Base-by-base conservation (phyloP, 2,329 filamentous ascomycete species). In the Tothia fuscella region DNA sequence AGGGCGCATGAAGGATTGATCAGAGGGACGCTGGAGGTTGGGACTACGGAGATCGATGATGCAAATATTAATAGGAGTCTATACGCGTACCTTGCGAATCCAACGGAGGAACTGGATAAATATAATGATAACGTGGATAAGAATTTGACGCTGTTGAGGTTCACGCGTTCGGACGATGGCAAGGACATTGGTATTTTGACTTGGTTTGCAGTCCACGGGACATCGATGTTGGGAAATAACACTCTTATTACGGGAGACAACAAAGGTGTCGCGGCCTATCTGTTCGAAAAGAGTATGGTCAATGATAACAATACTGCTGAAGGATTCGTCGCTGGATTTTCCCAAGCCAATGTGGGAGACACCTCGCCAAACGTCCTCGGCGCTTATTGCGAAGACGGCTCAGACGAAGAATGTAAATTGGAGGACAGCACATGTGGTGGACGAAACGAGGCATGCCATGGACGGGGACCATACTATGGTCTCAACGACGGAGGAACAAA, bases 191-290 rank as follows among this genome's bases (percentile, higher is more conserved):
- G 86, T 10, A 67, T 93, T 1, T 63, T 96, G 44, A 91, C 85
- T 13, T 96, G 88, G 84, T 94, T 89, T 57, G 77, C 89, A 3
- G 83, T 88, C 0, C 89, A 96, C 57, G 88, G 88, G 35, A 96
- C 89, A 0, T 93, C 86, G 1, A 75, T 95, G 60, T 76, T 88
- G 19, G 82, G 83, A 42, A 95, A 95, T 63, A 94, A 94, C 61
- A 95, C 87, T 0, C 70, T 94, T 12, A 76, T 91, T 38, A 80
- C 87, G 3, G 89, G 85, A n/a, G 89, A 96, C 59, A 96, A 96
- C 66, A 96, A 96, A 63, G 89, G 89, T 10, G 85, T 94, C 5
- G 88, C 89, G 2, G 83, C 88, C 0, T 82, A 81, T 55, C 66
- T 94, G 10, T 80, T 95, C 41, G 89, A 96, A 57, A 73, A 81